These are phyloP conservation scores for Tympanopsis confertula DNA, from an alignment of 2,329 filamentous ascomycete species.

Conservation along the genomic window DNA sequence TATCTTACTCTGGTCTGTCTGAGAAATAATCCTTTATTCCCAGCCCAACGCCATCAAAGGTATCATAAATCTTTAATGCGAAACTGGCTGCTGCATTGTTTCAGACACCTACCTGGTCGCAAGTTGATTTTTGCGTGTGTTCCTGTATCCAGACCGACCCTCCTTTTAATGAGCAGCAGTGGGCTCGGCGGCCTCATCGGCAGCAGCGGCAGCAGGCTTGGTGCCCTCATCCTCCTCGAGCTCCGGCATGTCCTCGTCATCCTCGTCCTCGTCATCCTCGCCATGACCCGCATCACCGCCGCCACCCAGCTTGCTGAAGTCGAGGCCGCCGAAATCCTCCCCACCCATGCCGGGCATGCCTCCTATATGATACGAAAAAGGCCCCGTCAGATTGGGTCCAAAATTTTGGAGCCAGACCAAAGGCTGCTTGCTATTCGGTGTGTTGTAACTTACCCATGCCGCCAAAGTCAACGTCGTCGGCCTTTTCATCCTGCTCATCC, in stretches of 20 bases:
- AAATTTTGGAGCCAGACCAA: no score
- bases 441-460: conserved; percentile 44
- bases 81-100: no score
- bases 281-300: conserved; percentile 10
- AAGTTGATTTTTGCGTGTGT: no score
- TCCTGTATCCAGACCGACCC: no score
- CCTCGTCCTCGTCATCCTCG: conserved; percentile 26
- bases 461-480: conserved; percentile 62
- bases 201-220: conserved; percentile 19
- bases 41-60: no score
- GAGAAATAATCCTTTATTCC: no score
- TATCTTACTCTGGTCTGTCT: no score
- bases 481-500: conserved; percentile 89
- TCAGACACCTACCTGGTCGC: no score
- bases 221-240: conserved; percentile 53
- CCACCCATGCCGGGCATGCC: conserved; percentile 3
- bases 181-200: conserved; percentile 17
- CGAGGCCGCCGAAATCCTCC: conserved; percentile 1
- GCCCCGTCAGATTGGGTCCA: no score
- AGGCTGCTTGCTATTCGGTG: no score
- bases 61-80: no score
- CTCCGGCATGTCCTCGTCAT: conserved; percentile 75
- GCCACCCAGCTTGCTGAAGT: background rate
- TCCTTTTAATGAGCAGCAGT: background rate
- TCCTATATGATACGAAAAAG: no score